These are phyloP conservation scores for Termitomyces bulborhizus DNA, from an alignment of 768 basidiomycete genomes.

Conservation along the genomic window DNA sequence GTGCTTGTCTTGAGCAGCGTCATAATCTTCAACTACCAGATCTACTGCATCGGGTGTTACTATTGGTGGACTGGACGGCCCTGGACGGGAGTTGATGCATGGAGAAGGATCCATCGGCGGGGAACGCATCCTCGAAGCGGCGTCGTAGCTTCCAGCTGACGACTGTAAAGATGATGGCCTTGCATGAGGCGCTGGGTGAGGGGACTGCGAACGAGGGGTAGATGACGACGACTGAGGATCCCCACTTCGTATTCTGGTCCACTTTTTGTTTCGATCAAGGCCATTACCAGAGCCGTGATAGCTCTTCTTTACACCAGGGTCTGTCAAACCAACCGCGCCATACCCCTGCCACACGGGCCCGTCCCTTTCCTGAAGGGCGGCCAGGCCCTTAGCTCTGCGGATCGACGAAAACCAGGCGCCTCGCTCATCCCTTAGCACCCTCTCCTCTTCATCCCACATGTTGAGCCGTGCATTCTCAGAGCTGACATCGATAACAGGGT, in stretches of 20 bases:
- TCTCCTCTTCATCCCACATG: slow-evolving; percentile 85
- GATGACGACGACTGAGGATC: slow-evolving; percentile 11
- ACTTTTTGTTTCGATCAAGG: slow-evolving; percentile 35
- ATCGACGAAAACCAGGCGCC: slow-evolving; percentile 66
- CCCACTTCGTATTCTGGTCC: slow-evolving; percentile 27
- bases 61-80: slow-evolving; percentile 16
- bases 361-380: slow-evolving; percentile 29
- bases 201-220: slow-evolving; percentile 17
- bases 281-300: slow-evolving; percentile 32
- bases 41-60: slow-evolving; percentile 81
- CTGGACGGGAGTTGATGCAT: slow-evolving; percentile 20
- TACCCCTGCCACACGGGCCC: slow-evolving; percentile 48
- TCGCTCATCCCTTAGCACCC: slow-evolving; percentile 69
- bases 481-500: slow-evolving; percentile 86
- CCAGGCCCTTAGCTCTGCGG: slow-evolving; percentile 38
- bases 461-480: slow-evolving; percentile 57
- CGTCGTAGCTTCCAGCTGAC: slow-evolving; percentile 21
- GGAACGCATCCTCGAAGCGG: slow-evolving; percentile 19
- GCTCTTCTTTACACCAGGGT: neutral
- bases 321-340: slow-evolving; percentile 42
- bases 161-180: slow-evolving; percentile 17
- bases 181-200: slow-evolving; percentile 6
- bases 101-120: slow-evolving; percentile 24
- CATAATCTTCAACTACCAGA: slow-evolving; percentile 68
- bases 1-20: slow-evolving; percentile 48